Base-by-base conservation (phyloP, 495 filamentous ascomycete genomes). In the Thermochaetoides thermophila region DNA sequence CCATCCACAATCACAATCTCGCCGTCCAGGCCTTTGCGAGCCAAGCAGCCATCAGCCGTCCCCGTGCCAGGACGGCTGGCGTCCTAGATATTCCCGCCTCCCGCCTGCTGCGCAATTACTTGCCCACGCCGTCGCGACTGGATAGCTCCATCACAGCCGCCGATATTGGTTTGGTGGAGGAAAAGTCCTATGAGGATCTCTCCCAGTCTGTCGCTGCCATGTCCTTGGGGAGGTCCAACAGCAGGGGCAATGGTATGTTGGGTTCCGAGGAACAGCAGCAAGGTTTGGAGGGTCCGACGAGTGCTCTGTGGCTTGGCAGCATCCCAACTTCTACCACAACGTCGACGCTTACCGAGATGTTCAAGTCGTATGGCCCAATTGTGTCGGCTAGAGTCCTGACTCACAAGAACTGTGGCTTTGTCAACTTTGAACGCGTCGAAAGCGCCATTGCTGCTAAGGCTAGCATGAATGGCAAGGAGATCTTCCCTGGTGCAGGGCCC, bases 401-500 rank as follows among this genome's bases (percentile, higher is more conserved):
- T 9, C 89, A 97, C 64, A 97, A 97, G 71, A 96, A 92, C 50
- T 97, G 89, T 53, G 89, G 89, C 5, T 97, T 97, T 46, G 85
- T 97, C 50, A 97, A 97, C 55, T 97, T 93, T 45, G 83, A 95
- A 59, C 73, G 71, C 42, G 53, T 85, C 16, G 82, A 93, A 20
- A 91, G 82, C 48, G 91, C 89, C 29, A 80, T 93, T 18, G 71
- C 81, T 34, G 91, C 89, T 4, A 91, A 82, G 49, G 73, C 72
- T 13, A 64, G 74, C 48, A 76, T 92, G 52, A 94, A 95, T 46
- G 85, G 85, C 40, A 94, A 92, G 59, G 89, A 97, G 52, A 93
- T 97, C 30, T 96, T 97, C 62, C 91, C 89, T 6, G 91, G 89
- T 28, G 86, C 85, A 36, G 89, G 91, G 11, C 85, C 89, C 9